Evolutionary conservation across 768 basidiomycete genomes (phyloP).

Genomic region (Panus rudis): DNA sequence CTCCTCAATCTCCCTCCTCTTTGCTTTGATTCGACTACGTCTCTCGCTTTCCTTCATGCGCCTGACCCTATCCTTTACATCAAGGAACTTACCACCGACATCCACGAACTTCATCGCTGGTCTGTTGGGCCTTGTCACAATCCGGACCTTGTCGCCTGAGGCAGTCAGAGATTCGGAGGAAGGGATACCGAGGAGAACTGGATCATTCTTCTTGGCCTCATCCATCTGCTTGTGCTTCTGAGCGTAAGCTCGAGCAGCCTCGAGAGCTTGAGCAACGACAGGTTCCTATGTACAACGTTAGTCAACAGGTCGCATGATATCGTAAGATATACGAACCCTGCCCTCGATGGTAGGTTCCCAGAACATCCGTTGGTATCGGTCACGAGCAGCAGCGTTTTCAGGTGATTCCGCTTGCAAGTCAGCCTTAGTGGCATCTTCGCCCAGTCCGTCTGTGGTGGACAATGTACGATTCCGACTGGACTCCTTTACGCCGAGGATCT

Average conservation of each 20-base stretch:
- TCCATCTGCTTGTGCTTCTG: conserved; percentile 27
- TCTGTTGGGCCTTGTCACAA: conserved; percentile 33
- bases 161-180: too few species aligned
- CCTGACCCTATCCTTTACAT: conserved; percentile 44
- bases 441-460: conserved; percentile 10
- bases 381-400: conserved; percentile 46
- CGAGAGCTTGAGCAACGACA: conserved; percentile 45
- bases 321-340: conserved; percentile 40
- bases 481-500: conserved; percentile 51
- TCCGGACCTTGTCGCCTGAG: conserved; percentile 12
- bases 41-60: conserved; percentile 43
- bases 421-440: conserved; percentile 50
- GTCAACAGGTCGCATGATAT: neutral
- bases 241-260: conserved; percentile 37
- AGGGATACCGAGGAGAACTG: conserved; percentile 28
- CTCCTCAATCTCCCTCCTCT: neutral
- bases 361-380: conserved; percentile 64
- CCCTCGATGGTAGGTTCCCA: conserved; percentile 77
- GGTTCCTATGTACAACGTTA: conserved; percentile 41
- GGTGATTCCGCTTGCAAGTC: conserved; percentile 60
- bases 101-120: conserved; percentile 64
- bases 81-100: conserved; percentile 64
- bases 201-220: conserved; percentile 33
- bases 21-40: conserved; percentile 28
- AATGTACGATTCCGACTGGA: conserved; percentile 2